A percentile compares a stretch with the other conserved stretches of the same genome.
These are phyloP conservation scores for Poa annua DNA, from an alignment of 176 grass and related monocot genomes.

Conservation along the genomic window DNA sequence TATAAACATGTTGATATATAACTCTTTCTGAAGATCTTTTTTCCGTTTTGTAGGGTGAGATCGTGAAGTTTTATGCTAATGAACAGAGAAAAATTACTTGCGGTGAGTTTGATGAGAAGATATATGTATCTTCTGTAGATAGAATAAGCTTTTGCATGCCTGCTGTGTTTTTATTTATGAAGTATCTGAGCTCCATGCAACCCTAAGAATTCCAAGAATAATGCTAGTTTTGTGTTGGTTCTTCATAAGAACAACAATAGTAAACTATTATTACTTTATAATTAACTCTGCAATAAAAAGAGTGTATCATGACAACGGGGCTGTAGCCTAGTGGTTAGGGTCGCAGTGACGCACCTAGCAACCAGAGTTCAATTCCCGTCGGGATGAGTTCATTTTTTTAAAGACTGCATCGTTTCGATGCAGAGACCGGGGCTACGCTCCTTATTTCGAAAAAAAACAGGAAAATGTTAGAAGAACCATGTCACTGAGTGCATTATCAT, in stretches of 20 bases:
- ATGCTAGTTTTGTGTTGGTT: background rate
- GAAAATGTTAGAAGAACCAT: background rate
- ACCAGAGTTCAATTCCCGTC: no score
- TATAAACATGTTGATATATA: background rate
- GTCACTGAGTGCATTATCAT: background rate
- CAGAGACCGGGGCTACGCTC: no score
- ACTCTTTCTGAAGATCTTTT: constrained; percentile 19
- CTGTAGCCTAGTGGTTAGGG: no score
- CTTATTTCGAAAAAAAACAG: background rate
- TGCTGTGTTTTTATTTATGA: background rate
- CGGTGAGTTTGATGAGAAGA: constrained; percentile 50
- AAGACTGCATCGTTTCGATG: no score
- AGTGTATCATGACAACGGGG: no score
- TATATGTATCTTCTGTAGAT: constrained; percentile 21
- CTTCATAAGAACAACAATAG: background rate
- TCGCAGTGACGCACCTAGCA: no score
- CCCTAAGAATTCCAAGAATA: constrained; percentile 23
- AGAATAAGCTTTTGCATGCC: constrained; percentile 23
- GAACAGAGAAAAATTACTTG: constrained; percentile 89
- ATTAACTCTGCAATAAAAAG: no score
- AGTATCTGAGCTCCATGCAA: constrained; percentile 1
- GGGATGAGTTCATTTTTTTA: no score
- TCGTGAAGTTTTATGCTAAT: constrained; percentile 83
- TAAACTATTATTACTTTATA: no score
- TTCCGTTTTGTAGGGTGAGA: constrained; percentile 66